phyloP scores from a whole-genome alignment of 148 eudicot genomes.

The Vaccinium macrocarpon region DNA sequence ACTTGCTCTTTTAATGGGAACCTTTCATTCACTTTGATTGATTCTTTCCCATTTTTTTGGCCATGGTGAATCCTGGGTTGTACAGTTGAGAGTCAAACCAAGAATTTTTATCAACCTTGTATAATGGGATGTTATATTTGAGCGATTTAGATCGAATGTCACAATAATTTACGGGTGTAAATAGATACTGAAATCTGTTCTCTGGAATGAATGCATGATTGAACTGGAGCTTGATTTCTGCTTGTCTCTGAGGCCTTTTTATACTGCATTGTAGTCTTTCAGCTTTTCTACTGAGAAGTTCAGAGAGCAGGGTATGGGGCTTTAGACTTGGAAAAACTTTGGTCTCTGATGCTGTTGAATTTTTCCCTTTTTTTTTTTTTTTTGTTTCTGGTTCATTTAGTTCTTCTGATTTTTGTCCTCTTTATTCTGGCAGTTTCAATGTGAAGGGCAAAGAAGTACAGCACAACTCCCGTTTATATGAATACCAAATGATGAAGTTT shows the following conservation, averaged over 20 bases:
- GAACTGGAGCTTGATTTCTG: neutral
- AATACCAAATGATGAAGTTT: neutral
- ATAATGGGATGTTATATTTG: neutral
- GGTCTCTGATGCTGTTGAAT: too few species aligned
- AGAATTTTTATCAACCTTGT: neutral
- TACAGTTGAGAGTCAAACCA: conserved; percentile 10
- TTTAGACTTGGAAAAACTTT: too few species aligned
- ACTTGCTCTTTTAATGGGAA: neutral
- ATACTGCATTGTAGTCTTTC: neutral
- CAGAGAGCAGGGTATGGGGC: too few species aligned
- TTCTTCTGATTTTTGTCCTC: neutral
- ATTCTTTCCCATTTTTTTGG: conserved; percentile 3
- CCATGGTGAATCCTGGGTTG: neutral
- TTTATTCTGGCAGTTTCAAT: neutral
- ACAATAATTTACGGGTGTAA: neutral
- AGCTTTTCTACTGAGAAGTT: too few species aligned
- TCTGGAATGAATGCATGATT: conserved; percentile 3
- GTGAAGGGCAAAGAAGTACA: neutral
- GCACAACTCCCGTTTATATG: neutral
- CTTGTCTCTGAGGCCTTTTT: neutral
- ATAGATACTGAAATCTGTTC: neutral
- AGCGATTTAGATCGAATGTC: neutral
- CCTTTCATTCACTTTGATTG: neutral
- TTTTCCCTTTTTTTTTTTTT: too few species aligned
- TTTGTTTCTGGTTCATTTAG: neutral